Base-by-base conservation (phyloP, 164 flowering plant genomes). In the Umbellularia californica region DNA sequence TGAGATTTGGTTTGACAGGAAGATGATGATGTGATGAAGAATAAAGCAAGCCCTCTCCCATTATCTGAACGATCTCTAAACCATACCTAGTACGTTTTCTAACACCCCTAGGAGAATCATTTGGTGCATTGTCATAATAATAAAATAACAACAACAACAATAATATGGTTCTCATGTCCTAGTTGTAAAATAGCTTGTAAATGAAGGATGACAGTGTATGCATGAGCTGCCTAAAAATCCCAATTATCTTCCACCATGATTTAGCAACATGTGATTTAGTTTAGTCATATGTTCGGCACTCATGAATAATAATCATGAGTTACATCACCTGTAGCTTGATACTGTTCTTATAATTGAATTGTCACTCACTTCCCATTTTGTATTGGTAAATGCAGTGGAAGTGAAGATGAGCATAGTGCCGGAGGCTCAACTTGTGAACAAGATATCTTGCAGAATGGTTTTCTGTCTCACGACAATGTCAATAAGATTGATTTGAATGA, bases 341-440 rank as follows among this genome's bases (percentile, higher is more conserved):
- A 17, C 28, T 17, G n/a, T 33, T 35, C 22, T 55, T 55, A 17
- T 19, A 67, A 28, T 67, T 30, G 20, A 14, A 67, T 30, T 30
- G 20, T 17, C 69, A 17, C 27, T 30, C 3, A 30, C 19, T 75
- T 72, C 65, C 25, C 58, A 52, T 81, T 77, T 23, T 76, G 55
- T 82, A 86, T 90, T 75, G 70, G 64, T 64, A 81, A 70, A 77
- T 72, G 28, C 79, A 84, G 84, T 19, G 84, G 79, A 81, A 82
- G 84, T 51, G 89, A 85, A 73, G 91, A 90, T 76, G 92, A 88
- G 10, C 69, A 63, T 14, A 83, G 82, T 72, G 63, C 75, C 70
- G 69, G 75, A n/a, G 80, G 90, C 71, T 83, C 87, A 71, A 74
- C 72, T 72, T 3, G 72, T 69, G 88, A 81, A 63, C 79, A 76